Percentiles rank a stretch among this genome's conserved stretches.
These are phyloP conservation scores for Aspergillus fumigatus DNA, from an alignment of 2,329 filamentous ascomycete species.

Conservation along the genomic window DNA sequence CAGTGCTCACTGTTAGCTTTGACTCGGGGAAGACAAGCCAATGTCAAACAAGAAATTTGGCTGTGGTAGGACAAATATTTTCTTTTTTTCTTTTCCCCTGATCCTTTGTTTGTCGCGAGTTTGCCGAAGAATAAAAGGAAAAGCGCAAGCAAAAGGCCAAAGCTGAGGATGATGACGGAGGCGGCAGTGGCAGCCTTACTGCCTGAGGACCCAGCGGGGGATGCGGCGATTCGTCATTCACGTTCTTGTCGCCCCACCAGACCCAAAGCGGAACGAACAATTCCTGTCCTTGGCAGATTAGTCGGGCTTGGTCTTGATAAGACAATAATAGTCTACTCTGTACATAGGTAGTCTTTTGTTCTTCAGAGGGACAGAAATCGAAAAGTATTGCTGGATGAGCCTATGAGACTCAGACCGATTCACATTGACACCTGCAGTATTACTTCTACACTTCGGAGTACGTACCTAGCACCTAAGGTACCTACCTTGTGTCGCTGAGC, in stretches of 20 bases:
- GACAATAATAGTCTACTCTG: no score
- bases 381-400: not conserved
- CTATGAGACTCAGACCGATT: not conserved
- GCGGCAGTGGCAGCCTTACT: not conserved
- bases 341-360: no score
- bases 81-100: not conserved
- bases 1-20: not conserved
- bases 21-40: not conserved
- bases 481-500: not conserved
- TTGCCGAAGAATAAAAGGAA: not conserved
- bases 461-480: no score
- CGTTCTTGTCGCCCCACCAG: constrained; percentile 1
- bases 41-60: not conserved
- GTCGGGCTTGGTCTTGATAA: not conserved
- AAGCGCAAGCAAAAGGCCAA: no score
- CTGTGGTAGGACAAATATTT: not conserved
- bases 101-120: not conserved
- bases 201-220: constrained; percentile 3
- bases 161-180: not conserved
- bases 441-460: no score
- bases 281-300: constrained; percentile 10
- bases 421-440: not conserved
- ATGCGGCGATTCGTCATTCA: constrained; percentile 3
- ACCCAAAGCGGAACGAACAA: constrained; percentile 12
- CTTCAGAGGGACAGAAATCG: not conserved